Percentiles rank a stretch among this genome's conserved stretches.
These are phyloP conservation scores for Infundibulicybe gibba DNA, from an alignment of 768 basidiomycete genomes.

Conservation along the genomic window DNA sequence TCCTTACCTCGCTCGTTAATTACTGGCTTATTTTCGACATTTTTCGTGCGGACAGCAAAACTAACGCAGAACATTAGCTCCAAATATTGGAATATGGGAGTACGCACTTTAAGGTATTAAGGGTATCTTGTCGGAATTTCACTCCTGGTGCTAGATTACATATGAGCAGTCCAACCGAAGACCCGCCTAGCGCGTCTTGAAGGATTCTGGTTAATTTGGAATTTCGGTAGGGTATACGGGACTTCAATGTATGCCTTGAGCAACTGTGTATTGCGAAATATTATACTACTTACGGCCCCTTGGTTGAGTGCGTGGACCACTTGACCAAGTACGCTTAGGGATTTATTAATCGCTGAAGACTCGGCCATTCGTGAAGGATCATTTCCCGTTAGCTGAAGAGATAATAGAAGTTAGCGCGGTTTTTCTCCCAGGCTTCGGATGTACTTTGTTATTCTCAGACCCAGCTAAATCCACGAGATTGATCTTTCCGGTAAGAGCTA, in stretches of 20 bases:
- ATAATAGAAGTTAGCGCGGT: constrained; percentile 1
- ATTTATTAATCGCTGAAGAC: constrained; percentile 87
- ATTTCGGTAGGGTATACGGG: constrained; percentile 86
- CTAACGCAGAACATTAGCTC: constrained; percentile 21
- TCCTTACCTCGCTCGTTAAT: constrained; percentile 71
- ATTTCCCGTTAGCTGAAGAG: constrained; percentile 69
- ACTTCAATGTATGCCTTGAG: constrained; percentile 29
- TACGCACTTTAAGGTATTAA: constrained; percentile 86
- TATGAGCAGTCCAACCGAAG: constrained; percentile 75
- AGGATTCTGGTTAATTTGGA: constrained; percentile 86
- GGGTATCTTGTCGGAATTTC: constrained; percentile 82
- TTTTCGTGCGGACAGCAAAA: constrained; percentile 82
- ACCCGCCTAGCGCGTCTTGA: constrained; percentile 87
- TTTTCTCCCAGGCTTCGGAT: constrained; percentile 3
- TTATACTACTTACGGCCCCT: constrained; percentile 50
- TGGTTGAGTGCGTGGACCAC: constrained; percentile 83
- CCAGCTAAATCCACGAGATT: constrained; percentile 89
- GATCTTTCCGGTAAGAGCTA: constrained; percentile 72
- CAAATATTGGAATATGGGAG: not conserved
- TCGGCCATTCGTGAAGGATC: constrained; percentile 86
- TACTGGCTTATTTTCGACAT: constrained; percentile 79
- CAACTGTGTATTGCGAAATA: constrained; percentile 1
- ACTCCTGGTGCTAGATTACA: constrained; percentile 84
- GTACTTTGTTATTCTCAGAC: constrained; percentile 85
- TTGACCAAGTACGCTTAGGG: constrained; percentile 80